These are phyloP conservation scores for Bothriochloa decipiens DNA, from an alignment of 176 grass and related monocot genomes.

Conservation along the genomic window DNA sequence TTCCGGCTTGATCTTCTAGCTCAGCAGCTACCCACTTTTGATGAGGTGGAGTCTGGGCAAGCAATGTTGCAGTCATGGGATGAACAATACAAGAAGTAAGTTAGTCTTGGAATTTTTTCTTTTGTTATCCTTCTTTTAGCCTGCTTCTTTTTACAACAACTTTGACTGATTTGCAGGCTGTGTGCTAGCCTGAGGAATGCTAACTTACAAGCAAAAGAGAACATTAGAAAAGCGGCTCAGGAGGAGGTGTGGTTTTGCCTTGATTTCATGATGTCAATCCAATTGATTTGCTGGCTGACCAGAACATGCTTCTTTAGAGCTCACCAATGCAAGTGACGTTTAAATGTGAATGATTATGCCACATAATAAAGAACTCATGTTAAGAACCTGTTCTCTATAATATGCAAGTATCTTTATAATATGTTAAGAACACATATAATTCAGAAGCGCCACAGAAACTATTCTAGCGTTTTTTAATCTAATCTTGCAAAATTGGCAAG, in stretches of 20 bases:
- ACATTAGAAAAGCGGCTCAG: conserved; percentile 79
- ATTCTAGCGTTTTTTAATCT: not conserved
- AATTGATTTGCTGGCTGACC: conserved; percentile 5
- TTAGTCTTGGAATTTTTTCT: not conserved
- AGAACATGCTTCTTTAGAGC: not conserved
- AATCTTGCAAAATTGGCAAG: not conserved
- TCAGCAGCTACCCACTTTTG: conserved; percentile 75
- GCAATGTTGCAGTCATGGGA: conserved; percentile 72
- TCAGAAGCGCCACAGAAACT: not conserved
- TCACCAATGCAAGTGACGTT: not conserved
- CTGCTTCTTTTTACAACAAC: not conserved
- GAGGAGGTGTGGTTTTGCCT: conserved; percentile 60
- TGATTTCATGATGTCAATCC: conserved; percentile 5
- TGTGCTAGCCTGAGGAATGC: conserved; percentile 66
- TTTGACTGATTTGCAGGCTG: conserved; percentile 43
- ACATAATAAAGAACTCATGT: not conserved
- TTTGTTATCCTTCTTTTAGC: not conserved
- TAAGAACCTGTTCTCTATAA: not conserved
- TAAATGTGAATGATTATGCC: not conserved
- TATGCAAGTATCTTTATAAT: not conserved
- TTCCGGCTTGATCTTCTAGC: conserved; percentile 75
- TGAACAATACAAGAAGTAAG: conserved; percentile 69
- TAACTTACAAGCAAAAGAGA: conserved; percentile 86
- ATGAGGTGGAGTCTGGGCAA: conserved; percentile 67
- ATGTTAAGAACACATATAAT: not conserved